Conservation (phyloP, 2,329 filamentous ascomycete species). For the Xylaria sp. region DNA sequence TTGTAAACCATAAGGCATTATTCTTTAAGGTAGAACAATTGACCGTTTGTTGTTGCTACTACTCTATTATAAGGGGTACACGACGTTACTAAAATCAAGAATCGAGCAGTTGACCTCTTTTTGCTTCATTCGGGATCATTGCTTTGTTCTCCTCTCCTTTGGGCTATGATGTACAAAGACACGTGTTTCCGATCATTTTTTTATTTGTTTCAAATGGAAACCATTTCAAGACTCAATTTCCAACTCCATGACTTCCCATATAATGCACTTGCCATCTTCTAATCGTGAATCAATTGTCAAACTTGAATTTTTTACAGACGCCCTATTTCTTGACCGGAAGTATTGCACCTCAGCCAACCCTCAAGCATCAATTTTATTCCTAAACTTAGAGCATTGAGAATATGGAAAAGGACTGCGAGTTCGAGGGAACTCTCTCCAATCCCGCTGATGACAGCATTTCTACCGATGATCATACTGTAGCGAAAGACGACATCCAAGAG, state of each 20-base stretch:
- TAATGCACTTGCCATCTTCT: too few relatives aligned
- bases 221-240: background rate
- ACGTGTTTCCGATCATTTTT: background rate
- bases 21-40: background rate
- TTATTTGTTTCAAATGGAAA: background rate
- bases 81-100: background rate
- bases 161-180: background rate
- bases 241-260: background rate
- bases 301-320: background rate
- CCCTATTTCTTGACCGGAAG: background rate
- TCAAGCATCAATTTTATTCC: background rate
- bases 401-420: background rate
- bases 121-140: background rate
- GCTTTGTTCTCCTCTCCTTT: background rate
- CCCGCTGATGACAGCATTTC: background rate
- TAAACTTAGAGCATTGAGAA: background rate
- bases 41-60: background rate
- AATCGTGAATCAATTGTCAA: too few relatives aligned
- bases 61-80: background rate
- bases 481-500: background rate
- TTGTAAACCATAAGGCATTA: background rate
- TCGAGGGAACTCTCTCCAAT: background rate
- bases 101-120: background rate
- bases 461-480: too few relatives aligned
- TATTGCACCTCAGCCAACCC: background rate